Evolutionary conservation across 2,329 filamentous ascomycete genomes (phyloP), one percentile per base, ranked within the genome.

Genomic region (Fusarium nisikadoi): DNA sequence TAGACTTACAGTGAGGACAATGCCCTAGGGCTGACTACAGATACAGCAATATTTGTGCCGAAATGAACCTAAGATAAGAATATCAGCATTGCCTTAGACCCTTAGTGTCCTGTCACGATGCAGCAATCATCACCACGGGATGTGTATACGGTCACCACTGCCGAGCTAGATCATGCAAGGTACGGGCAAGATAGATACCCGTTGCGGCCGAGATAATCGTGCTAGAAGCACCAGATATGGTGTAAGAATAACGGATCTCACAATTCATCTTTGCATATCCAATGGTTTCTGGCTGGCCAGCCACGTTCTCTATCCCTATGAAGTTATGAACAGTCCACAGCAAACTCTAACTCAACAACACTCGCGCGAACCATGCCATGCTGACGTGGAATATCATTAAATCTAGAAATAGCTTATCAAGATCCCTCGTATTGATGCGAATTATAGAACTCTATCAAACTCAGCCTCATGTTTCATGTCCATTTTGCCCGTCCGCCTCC

Each of bases 401-500:
- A 49, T 49, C 41, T 27, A 57, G 31, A 57, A 49, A n/a, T 57
- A 49, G 14, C 23, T 41, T 23, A 27, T 23, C 11, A 27, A 43
- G 25, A n/a, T 36, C 19, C 20, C 17, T 38, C 19, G 53, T 66
- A 50, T 50, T 7, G 20, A 36, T 46, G 29, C 25, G 38, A 29
- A 33, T 36, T 31, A 11, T n/a, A 42, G 16, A 47, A 67, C 35
- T 53, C 39, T 36, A 9, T 12, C 10, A 31, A 38, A 42, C 46
- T 67, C 52, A 67, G 64, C 33, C 56, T 63, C 56, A 45, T 12
- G n/a, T 29, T 47, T 23, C 36, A 54, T 23, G 12, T 11, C 31
- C 8, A 16, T 20, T 35, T 16, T 25, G 33, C 19, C 39, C 14
- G 25, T 43, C 13, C 35, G 52, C 23, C 14, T 9, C 39, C 65